Evolutionary conservation across 202 grass and related monocot species (phyloP).

Genomic region (Zoysia matrella): DNA sequence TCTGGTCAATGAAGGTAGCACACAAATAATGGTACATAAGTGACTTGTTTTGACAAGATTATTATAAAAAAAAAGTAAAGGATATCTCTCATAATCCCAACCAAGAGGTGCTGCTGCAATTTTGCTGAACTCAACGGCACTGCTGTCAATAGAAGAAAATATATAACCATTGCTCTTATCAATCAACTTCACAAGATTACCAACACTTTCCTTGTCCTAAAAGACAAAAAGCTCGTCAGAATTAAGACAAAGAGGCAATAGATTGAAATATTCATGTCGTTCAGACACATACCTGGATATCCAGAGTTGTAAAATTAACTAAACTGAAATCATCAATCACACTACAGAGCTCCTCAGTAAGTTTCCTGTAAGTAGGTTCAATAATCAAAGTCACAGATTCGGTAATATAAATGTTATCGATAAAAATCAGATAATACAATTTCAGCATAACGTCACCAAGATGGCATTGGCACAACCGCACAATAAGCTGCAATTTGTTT

Average conservation of each 20-base stretch:
- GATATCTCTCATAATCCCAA: slow-evolving; percentile 99
- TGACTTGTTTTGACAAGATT: slow-evolving; percentile 7
- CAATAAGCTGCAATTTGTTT: neutral
- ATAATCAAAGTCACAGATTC: slow-evolving; percentile 23
- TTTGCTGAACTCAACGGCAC: slow-evolving; percentile 87
- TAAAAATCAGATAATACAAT: slow-evolving; percentile 4
- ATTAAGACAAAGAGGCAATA: neutral
- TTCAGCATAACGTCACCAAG: slow-evolving; percentile 11
- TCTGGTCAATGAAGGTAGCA: slow-evolving; percentile 3
- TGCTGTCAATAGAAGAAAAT: slow-evolving; percentile 81
- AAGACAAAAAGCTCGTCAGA: slow-evolving; percentile 41
- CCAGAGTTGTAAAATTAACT: slow-evolving; percentile 92
- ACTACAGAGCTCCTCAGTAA: slow-evolving; percentile 92
- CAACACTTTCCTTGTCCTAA: slow-evolving; percentile 91
- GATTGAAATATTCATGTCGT: slow-evolving; percentile 28
- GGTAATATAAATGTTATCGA: slow-evolving; percentile 1
- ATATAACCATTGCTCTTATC: slow-evolving; percentile 95
- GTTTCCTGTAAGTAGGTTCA: slow-evolving; percentile 68
- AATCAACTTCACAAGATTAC: slow-evolving; percentile 92
- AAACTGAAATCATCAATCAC: slow-evolving; percentile 85
- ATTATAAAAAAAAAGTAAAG: slow-evolving; percentile 46
- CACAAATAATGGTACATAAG: neutral
- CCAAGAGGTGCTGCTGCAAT: slow-evolving; percentile 72
- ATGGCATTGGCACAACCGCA: neutral
- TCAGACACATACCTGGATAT: slow-evolving; percentile 71